Base-by-base conservation (phyloP, 129 eudicot species). In the Tagetes erecta region DNA sequence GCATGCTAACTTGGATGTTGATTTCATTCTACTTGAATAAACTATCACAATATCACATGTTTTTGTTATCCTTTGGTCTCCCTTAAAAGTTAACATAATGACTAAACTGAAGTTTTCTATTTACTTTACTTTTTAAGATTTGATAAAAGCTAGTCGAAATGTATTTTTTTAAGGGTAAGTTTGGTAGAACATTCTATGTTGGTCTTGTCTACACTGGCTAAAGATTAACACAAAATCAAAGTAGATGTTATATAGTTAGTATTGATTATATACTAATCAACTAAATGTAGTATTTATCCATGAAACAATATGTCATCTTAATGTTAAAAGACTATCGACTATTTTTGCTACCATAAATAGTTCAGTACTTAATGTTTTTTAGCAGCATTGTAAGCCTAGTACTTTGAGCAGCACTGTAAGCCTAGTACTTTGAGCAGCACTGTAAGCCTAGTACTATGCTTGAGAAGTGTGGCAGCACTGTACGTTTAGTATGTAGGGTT, bases 391-490 rank as follows among this genome's bases (percentile, higher is more conserved):
- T 20, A 20, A 20, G 27, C 27, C 27, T 20, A 20, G 27, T 20
- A 20, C 27, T 20, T 20, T 20, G 27, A 20, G 27, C 27, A 20
- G 27, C 27, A 20, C 27, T 20, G 27, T 20, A 20, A 20, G 27
- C 27, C 27, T 20, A 20, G 27, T 20, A 20, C 27, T 20, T 20
- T 20, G 27, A 20, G 27, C 27, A 20, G 27, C 27, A 20, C 27
- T 20, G 27, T 20, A 20, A 20, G 27, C 27, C 27, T 20, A 88
- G 84, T 92, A 88, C 73, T 87, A 90, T 74, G 97, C 98, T 67
- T 95, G 95, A 42, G 88, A 93, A 70, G 84, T 90, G 80, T 93
- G 96, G 98, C 98, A 93, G 76, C 96, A 93, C 81, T 83, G 98
- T 93, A 64, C 81, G 95, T 81, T 46, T 45, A 70, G 12, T 59